Base-by-base conservation (phyloP, 1,284 basidiomycete genomes). In the Pseudozyma thailandica region DNA sequence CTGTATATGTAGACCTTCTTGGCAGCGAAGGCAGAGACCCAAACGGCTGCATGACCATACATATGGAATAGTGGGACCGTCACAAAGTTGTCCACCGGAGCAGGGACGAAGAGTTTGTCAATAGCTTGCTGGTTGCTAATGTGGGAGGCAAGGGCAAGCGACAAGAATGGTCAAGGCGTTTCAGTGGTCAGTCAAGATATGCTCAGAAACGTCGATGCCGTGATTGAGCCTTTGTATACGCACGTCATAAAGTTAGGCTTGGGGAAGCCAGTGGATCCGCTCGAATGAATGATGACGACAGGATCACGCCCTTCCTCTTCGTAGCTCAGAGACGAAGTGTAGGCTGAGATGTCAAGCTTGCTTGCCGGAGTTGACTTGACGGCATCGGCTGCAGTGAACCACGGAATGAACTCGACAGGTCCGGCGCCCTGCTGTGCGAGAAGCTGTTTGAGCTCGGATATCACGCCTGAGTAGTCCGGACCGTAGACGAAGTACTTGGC, bases 251-350 rank as follows among this genome's bases (percentile, higher is more conserved):
- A n/a, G 38, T 54, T 50, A 12, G 54, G 50, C 56, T 68, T 72
- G 13, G 69, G 69, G 25, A 61, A 54, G 37, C 63, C 50, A 28
- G 69, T 72, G 16, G 63, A 62, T 12, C 69, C 63, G 30, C 56
- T 61, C n/a, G 61, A 65, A 18, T 72, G 69, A 5, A 65, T 20
- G 15, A 27, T 46, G 33, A 50, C 43, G 10, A 45, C 49, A 10
- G 12, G 10, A 8, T 50, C 46, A 16, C 13, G 30, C 7, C 26
- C 44, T 21, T 53, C 49, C 18, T 57, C 39, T 16, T 28, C 50
- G 31, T 47, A 48, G 16, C 28, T 39, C 7, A 58, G 35, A 7
- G 49, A 47, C 8, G 33, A 27, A 18, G 31, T n/a, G 8, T 5
- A 25, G 18, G 37, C 39, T n/a, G 18, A 15, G 3, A 28, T 10